Evolutionary conservation across 75 land plant genomes (phyloP), one percentile per base, ranked within the genome.

Genomic region (Selaginella moellendorffii): DNA sequence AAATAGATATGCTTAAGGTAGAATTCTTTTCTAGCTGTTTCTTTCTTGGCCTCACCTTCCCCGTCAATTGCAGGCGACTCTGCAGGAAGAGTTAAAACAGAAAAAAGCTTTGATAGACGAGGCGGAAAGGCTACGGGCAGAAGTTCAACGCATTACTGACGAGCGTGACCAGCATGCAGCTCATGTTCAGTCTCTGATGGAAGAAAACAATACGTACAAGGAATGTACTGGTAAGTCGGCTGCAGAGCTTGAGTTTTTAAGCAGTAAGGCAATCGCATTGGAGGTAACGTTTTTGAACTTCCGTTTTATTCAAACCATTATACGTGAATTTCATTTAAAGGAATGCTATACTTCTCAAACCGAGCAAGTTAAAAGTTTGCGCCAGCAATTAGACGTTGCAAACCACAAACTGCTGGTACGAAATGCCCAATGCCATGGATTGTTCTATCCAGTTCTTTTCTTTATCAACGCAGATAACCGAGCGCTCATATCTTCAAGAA

Each of bases 211-310:
- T 0, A 72, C 67, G 20, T 79, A 73, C 68, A 86, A 77, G 46
- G 87, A 85, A 67, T 75, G 71, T 46, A 79, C 95, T 53, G 86
- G 82, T 26, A 81, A 81, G 54, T 82, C 85, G 2, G 65, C 67
- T 51, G 63, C 74, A 26, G 83, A 82, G 69, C 51, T 90, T 62
- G 85, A 87, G 54, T 53, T 56, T 29, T 63, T 88, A 24, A 68
- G 71, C 22, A 65, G 28, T 29, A 88, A 80, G 51, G 54, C 83
- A 26, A 65, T 70, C 52, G 73, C 72, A 0, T 74, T 92, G 28
- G 90, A 92, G 96, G 97, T 92, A 68, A 36, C n/a, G n/a, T n/a
- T n/a, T n/a, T n/a, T n/a, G n/a, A n/a, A n/a, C n/a, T n/a, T n/a
- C n/a, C n/a, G n/a, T n/a, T n/a, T n/a, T n/a, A n/a, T n/a, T n/a